phyloP scores from a whole-genome alignment of 2,329 filamentous ascomycete species.

The Fusarium sp. region DNA sequence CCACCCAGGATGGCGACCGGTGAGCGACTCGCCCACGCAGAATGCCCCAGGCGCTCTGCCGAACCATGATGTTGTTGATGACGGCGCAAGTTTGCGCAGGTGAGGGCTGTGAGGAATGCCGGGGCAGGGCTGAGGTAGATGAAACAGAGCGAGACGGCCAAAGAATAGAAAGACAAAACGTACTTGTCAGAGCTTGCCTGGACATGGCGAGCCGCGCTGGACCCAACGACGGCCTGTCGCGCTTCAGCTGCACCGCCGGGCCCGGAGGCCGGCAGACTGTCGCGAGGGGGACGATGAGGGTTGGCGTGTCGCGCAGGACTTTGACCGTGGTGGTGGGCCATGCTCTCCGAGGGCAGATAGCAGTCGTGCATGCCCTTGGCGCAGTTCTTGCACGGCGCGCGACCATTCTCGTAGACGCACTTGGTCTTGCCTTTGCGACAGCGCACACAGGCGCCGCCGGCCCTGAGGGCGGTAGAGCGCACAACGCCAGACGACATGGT shows the following conservation, averaged over 20 bases:
- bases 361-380: slow-evolving; percentile 73
- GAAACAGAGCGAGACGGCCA: slow-evolving; percentile 2
- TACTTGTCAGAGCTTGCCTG: slow-evolving; percentile 65
- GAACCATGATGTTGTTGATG: neutral
- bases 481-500: slow-evolving; percentile 60
- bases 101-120: slow-evolving; percentile 3
- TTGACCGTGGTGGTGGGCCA: slow-evolving; percentile 68
- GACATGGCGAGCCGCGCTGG: slow-evolving; percentile 59
- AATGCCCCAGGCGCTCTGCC: neutral
- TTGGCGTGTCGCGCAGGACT: slow-evolving; percentile 63
- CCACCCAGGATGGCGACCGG: slow-evolving; percentile 20
- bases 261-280: slow-evolving; percentile 65
- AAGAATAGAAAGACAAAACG: slow-evolving; percentile 46
- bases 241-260: slow-evolving; percentile 56
- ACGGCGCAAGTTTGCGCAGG: neutral
- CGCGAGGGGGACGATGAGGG: slow-evolving; percentile 62
- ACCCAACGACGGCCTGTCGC: slow-evolving; percentile 55
- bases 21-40: neutral
- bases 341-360: slow-evolving; percentile 69
- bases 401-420: slow-evolving; percentile 71
- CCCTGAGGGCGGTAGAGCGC: slow-evolving; percentile 68
- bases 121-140: slow-evolving; percentile 1
- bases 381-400: slow-evolving; percentile 72
- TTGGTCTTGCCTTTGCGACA: slow-evolving; percentile 74
- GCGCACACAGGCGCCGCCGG: slow-evolving; percentile 70